Percentiles rank a stretch among this genome's conserved stretches.
Evolutionary conservation across 1,284 basidiomycete genomes (phyloP).

Genomic region (Pholiota adiposa): DNA sequence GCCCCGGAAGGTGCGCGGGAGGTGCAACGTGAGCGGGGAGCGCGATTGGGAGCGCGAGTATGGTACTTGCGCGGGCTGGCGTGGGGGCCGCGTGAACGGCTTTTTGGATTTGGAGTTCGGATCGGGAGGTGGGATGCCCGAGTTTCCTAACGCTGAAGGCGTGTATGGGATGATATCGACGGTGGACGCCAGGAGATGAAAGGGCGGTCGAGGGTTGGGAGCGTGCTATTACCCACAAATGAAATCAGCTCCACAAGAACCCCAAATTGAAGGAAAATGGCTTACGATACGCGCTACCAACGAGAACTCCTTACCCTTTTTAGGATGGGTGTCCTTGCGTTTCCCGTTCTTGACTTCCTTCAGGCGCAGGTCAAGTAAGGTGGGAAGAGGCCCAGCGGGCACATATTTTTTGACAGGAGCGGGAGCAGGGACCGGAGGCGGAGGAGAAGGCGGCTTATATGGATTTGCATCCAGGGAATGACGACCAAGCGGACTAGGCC

Average conservation of each 20-base stretch:
- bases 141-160: neutral
- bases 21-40: conserved; percentile 24
- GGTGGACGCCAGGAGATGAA: conserved; percentile 27
- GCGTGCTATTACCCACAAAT: conserved; percentile 22
- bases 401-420: neutral
- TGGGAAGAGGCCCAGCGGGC: conserved; percentile 4
- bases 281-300: conserved; percentile 40
- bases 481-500: conserved; percentile 1
- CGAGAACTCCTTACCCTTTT: conserved; percentile 24
- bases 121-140: neutral
- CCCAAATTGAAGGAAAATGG: neutral
- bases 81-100: neutral
- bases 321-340: conserved; percentile 18
- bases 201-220: conserved; percentile 25
- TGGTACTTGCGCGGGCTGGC: neutral
- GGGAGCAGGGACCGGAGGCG: neutral
- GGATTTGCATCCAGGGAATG: neutral
- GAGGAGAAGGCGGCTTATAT: neutral
- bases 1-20: conserved; percentile 28
- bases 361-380: conserved; percentile 21
- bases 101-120: conserved; percentile 1
- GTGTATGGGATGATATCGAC: conserved; percentile 9
- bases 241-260: neutral
- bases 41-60: conserved; percentile 16
- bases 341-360: conserved; percentile 23